A percentile compares a stretch with the other conserved stretches of the same genome.
Evolutionary conservation across 2,329 filamentous ascomycete genomes (phyloP).

Genomic region (Penicillium concentricum): DNA sequence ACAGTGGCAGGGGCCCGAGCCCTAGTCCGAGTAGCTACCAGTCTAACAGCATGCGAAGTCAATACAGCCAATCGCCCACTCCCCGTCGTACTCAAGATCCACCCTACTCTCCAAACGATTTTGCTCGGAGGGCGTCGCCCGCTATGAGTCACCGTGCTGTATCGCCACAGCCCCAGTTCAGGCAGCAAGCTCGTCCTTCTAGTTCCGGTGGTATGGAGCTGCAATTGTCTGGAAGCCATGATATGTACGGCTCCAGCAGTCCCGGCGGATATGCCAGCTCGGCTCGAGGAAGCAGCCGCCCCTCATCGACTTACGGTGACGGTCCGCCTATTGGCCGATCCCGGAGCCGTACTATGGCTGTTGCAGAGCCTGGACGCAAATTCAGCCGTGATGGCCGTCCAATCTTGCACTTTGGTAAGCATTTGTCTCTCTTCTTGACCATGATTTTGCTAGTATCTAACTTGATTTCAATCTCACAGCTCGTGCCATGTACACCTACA

Average conservation of each 20-base stretch:
- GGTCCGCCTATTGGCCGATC: constrained; percentile 51
- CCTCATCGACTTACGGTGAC: constrained; percentile 53
- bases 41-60: constrained; percentile 42
- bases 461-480: constrained; percentile 53
- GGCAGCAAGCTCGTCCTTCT: constrained; percentile 49
- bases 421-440: constrained; percentile 22
- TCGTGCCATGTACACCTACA: constrained; percentile 90
- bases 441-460: constrained; percentile 10
- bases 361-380: constrained; percentile 65
- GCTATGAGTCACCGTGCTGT: constrained; percentile 43
- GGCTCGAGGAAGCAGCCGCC: constrained; percentile 43
- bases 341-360: constrained; percentile 84
- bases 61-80: constrained; percentile 40
- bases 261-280: constrained; percentile 34
- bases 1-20: constrained; percentile 42
- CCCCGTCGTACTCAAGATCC: constrained; percentile 37
- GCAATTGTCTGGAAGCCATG: constrained; percentile 59
- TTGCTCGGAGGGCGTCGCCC: constrained; percentile 39
- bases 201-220: constrained; percentile 63
- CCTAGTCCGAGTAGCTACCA: constrained; percentile 48
- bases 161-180: constrained; percentile 55
- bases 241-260: constrained; percentile 52
- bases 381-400: constrained; percentile 82
- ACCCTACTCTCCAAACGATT: constrained; percentile 47
- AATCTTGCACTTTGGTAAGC: constrained; percentile 90